Base-by-base conservation (phyloP, 192 early-diverging fungal genomes). In the Mortierella claussenii region DNA sequence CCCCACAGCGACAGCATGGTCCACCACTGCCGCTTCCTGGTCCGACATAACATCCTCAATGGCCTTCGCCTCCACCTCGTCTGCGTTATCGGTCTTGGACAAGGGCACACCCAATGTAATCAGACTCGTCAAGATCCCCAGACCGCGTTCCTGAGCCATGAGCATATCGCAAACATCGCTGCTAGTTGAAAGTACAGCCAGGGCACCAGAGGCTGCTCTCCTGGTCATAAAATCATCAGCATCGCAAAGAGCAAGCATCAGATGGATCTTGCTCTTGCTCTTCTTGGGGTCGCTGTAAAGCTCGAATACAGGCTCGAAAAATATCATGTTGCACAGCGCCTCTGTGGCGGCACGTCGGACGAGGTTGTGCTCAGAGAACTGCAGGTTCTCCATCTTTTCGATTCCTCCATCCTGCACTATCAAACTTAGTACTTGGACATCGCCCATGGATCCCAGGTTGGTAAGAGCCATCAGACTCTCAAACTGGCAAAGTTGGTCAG, bases 381-480 rank as follows among this genome's bases (percentile, higher is more conserved):
- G 89, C 21, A 92, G 79, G 30, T 85, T 85, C 74, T 97, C 93
- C 62, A 97, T 86, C 12, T 86, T 80, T 13, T 84, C 50, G 12
- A 97, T 71, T 7, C 92, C 95, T 46, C 87, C 76, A 42, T 89
- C 85, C 30, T 76, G 73, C 15, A 76, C 58, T n/a, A 67, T 67
- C 44, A 76, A 54, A 44, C 63, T 45, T 48, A 76, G 47, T 12
- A 76, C 64, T 40, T 76, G 73, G 4, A 62, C 30, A 53, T 91
- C 86, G 18, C 91, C 79, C 55, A 89, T 83, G 45, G 92, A 91
- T 5, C 91, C 92, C 1, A 98, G 83, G 65, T 98, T 98, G 0
- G 97, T 98, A 27, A 98, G 79, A 0, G 95, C 97, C 89, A 98
- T 89, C 45, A 97, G 80, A 4, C 88, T 91, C 79, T 98, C 97